Percentiles rank a stretch among this genome's conserved stretches.
phyloP scores from a whole-genome alignment of 352 stramenopile genomes.

The Phytophthora citrophthora region DNA sequence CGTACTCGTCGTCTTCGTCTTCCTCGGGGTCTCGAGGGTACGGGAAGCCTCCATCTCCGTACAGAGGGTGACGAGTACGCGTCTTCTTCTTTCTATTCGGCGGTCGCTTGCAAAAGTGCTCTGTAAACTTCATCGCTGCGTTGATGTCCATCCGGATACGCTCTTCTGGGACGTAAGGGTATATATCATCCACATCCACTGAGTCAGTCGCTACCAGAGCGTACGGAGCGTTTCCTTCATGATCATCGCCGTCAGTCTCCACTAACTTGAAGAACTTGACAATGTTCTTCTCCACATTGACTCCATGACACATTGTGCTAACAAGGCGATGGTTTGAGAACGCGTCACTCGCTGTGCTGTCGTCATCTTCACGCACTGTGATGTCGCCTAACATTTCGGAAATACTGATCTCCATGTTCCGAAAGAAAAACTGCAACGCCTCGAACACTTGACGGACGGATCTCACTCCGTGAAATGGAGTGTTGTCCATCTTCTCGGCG shows the following conservation, averaged over 20 bases:
- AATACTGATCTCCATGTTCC: conserved; percentile 67
- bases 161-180: conserved; percentile 49
- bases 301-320: conserved; percentile 41
- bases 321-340: conserved; percentile 64
- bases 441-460: conserved; percentile 60
- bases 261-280: conserved; percentile 54
- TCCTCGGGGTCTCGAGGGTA: conserved; percentile 22
- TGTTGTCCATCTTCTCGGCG: conserved; percentile 63
- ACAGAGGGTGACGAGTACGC: conserved; percentile 14
- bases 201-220: conserved; percentile 48
- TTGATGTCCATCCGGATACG: conserved; percentile 59
- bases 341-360: conserved; percentile 49
- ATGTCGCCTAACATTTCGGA: conserved; percentile 64
- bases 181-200: conserved; percentile 60
- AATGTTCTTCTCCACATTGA: conserved; percentile 58
- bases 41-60: conserved; percentile 25
- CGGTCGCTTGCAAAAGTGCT: conserved; percentile 40
- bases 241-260: conserved; percentile 22
- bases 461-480: conserved; percentile 44
- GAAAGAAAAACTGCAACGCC: conserved; percentile 60
- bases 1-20: conserved; percentile 24
- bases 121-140: conserved; percentile 48
- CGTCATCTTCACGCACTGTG: conserved; percentile 62
- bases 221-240: conserved; percentile 30
- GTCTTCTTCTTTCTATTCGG: conserved; percentile 24